These are phyloP conservation scores for Protomyces lactucae-debilis DNA, from an alignment of 1,139 yeast genomes.

Conservation along the genomic window DNA sequence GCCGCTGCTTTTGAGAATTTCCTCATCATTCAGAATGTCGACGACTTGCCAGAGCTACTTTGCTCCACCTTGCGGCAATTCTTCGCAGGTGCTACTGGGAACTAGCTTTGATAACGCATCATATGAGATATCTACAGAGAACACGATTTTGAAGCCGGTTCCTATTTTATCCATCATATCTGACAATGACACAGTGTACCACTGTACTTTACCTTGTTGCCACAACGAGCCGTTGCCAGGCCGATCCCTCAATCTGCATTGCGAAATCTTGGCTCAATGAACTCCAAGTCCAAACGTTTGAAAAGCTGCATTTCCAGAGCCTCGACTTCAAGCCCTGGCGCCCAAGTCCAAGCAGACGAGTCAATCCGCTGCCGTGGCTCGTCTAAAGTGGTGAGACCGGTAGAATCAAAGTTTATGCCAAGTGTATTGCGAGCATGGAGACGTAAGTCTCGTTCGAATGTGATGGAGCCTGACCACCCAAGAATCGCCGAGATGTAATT, in stretches of 20 bases:
- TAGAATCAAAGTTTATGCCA: constrained; percentile 28
- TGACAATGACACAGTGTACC: too few species aligned
- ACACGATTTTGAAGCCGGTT: background rate
- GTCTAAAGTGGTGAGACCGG: constrained; percentile 26
- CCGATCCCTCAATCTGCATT: constrained; percentile 12
- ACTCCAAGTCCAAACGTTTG: constrained; percentile 27
- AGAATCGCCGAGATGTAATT: constrained; percentile 31
- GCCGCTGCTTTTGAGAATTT: constrained; percentile 79
- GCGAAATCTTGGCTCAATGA: constrained; percentile 30
- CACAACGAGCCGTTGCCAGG: too few species aligned
- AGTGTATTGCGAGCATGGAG: constrained; percentile 10
- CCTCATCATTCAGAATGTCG: constrained; percentile 83
- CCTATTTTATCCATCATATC: too few species aligned
- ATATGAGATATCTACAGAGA: background rate
- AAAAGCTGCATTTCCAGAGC: constrained; percentile 31
- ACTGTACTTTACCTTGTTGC: too few species aligned
- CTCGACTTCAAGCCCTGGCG: constrained; percentile 27
- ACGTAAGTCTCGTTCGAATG: constrained; percentile 32
- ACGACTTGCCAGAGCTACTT: constrained; percentile 86
- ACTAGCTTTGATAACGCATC: background rate
- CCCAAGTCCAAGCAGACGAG: constrained; percentile 2
- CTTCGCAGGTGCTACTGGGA: constrained; percentile 60
- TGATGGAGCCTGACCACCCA: constrained; percentile 34
- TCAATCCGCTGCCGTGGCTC: constrained; percentile 18
- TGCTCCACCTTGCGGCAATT: constrained; percentile 86